These are phyloP conservation scores for Thozetella sp. DNA, from an alignment of 495 filamentous ascomycete species.

Conservation along the genomic window DNA sequence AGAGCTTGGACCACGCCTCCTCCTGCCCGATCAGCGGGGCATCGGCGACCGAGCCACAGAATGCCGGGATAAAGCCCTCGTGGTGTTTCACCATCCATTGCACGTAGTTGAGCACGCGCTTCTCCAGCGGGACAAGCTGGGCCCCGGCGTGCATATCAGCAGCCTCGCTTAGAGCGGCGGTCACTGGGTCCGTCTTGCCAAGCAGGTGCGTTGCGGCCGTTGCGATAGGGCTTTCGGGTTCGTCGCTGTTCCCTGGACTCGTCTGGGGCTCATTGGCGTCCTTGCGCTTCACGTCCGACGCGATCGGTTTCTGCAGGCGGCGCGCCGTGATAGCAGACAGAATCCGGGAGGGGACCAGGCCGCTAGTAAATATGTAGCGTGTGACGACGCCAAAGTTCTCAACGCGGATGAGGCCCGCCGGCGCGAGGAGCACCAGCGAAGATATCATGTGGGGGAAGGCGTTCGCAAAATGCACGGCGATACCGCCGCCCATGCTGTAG, in stretches of 20 bases:
- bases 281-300: slow-evolving; percentile 23
- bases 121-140: slow-evolving; percentile 25
- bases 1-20: slow-evolving; percentile 48
- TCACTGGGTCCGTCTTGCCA: slow-evolving; percentile 21
- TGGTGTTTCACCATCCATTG: slow-evolving; percentile 57
- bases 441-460: slow-evolving; percentile 69
- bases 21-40: slow-evolving; percentile 50
- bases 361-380: slow-evolving; percentile 61
- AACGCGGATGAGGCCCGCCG: slow-evolving; percentile 69
- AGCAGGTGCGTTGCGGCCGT: slow-evolving; percentile 1
- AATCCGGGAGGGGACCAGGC: slow-evolving; percentile 41
- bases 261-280: slow-evolving; percentile 12
- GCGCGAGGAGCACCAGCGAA: slow-evolving; percentile 73
- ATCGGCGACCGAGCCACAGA: slow-evolving; percentile 48
- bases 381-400: slow-evolving; percentile 62
- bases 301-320: slow-evolving; percentile 40
- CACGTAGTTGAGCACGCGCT: slow-evolving; percentile 28
- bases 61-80: slow-evolving; percentile 53
- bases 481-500: slow-evolving; percentile 84
- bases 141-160: slow-evolving; percentile 18
- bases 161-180: slow-evolving; percentile 26
- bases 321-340: slow-evolving; percentile 34
- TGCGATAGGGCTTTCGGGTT: not conserved
- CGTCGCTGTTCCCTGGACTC: slow-evolving; percentile 1
- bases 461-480: slow-evolving; percentile 72